Conservation (phyloP, 1,284 basidiomycete species). For the Hemileccinum hortonii region DNA sequence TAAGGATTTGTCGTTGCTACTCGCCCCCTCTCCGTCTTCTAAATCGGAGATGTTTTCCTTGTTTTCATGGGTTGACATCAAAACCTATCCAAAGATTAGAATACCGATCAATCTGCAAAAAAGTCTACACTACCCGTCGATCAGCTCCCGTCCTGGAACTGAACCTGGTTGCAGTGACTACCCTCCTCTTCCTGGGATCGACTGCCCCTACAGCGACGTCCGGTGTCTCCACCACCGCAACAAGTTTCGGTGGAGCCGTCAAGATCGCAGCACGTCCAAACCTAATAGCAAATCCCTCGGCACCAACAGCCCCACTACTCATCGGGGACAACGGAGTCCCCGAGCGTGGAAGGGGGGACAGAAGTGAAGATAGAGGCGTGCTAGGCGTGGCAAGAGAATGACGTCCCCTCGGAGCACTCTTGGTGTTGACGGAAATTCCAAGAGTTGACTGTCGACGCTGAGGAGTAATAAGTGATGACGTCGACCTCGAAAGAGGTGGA, state of each 20-base stretch:
- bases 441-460: constrained; percentile 49
- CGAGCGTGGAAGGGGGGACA: constrained; percentile 40
- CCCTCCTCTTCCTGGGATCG: constrained; percentile 75
- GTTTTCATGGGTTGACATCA: constrained; percentile 75
- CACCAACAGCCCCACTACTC: constrained; percentile 25
- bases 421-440: constrained; percentile 27
- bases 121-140: constrained; percentile 48
- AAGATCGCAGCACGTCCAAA: constrained; percentile 69
- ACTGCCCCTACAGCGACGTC: constrained; percentile 82
- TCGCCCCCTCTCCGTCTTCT: constrained; percentile 17
- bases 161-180: constrained; percentile 83
- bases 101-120: not conserved
- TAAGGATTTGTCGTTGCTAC: constrained; percentile 11
- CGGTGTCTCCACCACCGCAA: constrained; percentile 79
- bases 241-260: constrained; percentile 74
- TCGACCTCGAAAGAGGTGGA: constrained; percentile 46
- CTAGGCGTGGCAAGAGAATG: constrained; percentile 40
- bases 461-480: constrained; percentile 42
- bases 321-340: constrained; percentile 40
- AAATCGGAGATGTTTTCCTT: constrained; percentile 35
- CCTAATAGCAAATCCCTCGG: constrained; percentile 43
- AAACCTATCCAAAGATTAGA: constrained; percentile 50
- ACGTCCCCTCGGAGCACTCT: constrained; percentile 19
- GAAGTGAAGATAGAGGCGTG: constrained; percentile 44
- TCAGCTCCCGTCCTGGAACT: constrained; percentile 78